Conservation (phyloP, 1,284 basidiomycete genomes). For the Trichosporon faecale region DNA sequence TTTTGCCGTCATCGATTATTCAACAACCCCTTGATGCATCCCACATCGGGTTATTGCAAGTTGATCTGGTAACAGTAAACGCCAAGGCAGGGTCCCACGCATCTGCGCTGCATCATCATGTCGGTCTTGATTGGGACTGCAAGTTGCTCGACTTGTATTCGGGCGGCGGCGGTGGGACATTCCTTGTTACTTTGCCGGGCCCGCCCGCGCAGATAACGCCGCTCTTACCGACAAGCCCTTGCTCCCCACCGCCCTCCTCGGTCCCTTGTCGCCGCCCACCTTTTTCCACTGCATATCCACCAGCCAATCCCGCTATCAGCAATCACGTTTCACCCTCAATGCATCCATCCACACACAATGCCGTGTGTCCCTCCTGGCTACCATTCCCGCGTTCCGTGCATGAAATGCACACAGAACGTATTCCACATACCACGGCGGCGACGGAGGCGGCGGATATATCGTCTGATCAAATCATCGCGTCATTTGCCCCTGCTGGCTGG, state of each 20-base stretch:
- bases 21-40: not conserved
- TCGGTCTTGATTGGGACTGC: not conserved
- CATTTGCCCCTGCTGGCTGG: constrained; percentile 5
- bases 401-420: not conserved
- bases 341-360: constrained; percentile 6
- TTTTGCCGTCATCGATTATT: constrained; percentile 1
- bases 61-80: not conserved
- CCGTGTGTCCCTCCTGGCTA: not conserved
- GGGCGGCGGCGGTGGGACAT: constrained; percentile 4
- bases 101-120: not conserved
- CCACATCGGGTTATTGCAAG: not conserved
- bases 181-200: constrained; percentile 7
- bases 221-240: constrained; percentile 4
- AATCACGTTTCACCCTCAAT: not conserved
- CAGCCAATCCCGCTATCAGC: not conserved
- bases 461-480: constrained; percentile 6
- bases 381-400: not conserved
- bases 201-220: constrained; percentile 13
- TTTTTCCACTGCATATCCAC: constrained; percentile 2
- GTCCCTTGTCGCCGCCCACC: constrained; percentile 5
- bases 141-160: not conserved
- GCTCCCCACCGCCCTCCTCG: not conserved
- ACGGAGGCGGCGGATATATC: not conserved
- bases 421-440: not conserved
- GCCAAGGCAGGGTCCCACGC: not conserved